These are phyloP conservation scores for Balamuthia mandrillaris DNA, from an alignment of 208 protist genomes.

Conservation along the genomic window DNA sequence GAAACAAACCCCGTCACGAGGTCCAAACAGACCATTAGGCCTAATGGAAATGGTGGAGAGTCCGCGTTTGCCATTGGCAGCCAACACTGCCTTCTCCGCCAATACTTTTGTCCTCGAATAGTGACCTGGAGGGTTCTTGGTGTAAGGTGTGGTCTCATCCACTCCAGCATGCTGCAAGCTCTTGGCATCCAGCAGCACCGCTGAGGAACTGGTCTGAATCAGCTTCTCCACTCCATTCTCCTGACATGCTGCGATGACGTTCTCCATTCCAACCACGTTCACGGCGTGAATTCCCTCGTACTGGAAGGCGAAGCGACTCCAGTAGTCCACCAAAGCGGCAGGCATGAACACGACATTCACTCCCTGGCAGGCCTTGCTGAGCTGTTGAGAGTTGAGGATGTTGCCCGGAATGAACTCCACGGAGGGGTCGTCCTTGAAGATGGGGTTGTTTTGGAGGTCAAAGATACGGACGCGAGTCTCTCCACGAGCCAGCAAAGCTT, in stretches of 20 bases:
- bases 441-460: slow-evolving; percentile 36
- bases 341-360: slow-evolving; percentile 51
- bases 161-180: no score
- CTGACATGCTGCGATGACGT: neutral
- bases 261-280: neutral
- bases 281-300: neutral
- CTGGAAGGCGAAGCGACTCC: slow-evolving; percentile 18
- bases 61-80: neutral
- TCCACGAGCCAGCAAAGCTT: slow-evolving; percentile 42
- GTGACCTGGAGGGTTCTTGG: neutral
- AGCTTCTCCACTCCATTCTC: neutral
- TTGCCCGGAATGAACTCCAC: slow-evolving; percentile 27
- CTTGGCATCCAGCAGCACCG: no score
- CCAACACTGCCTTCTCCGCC: neutral
- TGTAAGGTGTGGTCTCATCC: no score
- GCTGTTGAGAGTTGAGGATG: slow-evolving; percentile 43
- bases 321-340: slow-evolving; percentile 23
- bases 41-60: neutral
- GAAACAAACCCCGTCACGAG: neutral
- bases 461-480: slow-evolving; percentile 51
- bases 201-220: neutral
- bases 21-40: slow-evolving; percentile 27
- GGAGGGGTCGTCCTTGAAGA: slow-evolving; percentile 30
- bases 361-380: slow-evolving; percentile 34
- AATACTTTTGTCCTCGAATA: neutral